These are phyloP conservation scores for Acacia concinna DNA, from an alignment of 331 rosid species.

Conservation along the genomic window DNA sequence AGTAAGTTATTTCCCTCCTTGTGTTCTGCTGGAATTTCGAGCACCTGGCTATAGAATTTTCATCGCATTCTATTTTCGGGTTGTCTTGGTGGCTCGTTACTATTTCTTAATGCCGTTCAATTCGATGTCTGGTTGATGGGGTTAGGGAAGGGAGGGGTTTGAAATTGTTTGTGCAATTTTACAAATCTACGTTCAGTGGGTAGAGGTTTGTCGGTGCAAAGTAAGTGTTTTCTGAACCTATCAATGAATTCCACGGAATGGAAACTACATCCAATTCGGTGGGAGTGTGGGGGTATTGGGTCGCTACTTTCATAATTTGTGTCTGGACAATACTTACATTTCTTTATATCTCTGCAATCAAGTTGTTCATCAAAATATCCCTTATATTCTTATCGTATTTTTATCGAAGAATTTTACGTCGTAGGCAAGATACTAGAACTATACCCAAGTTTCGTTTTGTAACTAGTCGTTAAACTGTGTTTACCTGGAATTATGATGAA, in stretches of 20 bases:
- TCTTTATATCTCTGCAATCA: background rate
- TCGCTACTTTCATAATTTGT: constrained; percentile 14
- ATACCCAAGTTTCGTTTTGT: background rate
- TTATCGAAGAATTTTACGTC: background rate
- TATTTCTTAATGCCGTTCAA: background rate
- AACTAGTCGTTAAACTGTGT: background rate
- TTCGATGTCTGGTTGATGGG: constrained; percentile 19
- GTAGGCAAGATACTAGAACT: background rate
- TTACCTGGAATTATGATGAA: constrained; percentile 34
- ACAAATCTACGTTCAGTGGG: background rate
- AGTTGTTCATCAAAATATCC: background rate
- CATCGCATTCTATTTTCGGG: background rate
- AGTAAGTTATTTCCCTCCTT: constrained; percentile 30
- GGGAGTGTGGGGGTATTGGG: background rate
- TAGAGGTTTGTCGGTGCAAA: background rate
- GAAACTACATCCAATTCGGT: constrained; percentile 1
- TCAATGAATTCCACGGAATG: background rate
- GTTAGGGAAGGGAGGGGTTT: background rate
- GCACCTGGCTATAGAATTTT: background rate
- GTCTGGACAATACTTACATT: background rate
- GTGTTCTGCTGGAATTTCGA: background rate
- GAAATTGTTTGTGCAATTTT: background rate
- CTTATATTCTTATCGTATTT: background rate
- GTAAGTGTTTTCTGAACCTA: background rate
- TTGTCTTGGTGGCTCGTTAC: background rate